A percentile compares a stretch with the other conserved stretches of the same genome.
phyloP scores from a whole-genome alignment of 2,329 filamentous ascomycete species.

The Hirsutella rhossiliensis region DNA sequence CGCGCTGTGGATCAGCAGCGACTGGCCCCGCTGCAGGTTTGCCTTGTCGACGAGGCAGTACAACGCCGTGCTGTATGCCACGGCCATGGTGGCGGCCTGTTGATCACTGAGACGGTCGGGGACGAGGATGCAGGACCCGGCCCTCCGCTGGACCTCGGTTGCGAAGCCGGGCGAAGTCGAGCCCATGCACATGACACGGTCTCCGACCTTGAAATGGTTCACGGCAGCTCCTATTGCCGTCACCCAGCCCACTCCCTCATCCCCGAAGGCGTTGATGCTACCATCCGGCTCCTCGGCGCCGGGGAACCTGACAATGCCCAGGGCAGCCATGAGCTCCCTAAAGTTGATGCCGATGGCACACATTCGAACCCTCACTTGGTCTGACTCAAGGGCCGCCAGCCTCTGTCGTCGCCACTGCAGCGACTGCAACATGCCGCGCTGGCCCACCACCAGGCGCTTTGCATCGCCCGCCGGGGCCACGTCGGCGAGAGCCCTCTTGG shows the following conservation, averaged over 20 bases:
- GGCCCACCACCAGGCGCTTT: neutral
- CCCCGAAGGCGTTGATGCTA: conserved; percentile 4
- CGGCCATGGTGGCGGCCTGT: conserved; percentile 19
- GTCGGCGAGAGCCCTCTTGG: neutral
- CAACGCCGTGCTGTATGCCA: conserved; percentile 19
- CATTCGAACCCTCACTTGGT: neutral
- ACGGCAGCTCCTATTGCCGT: conserved; percentile 11
- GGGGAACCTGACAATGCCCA: conserved; percentile 11
- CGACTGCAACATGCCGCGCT: neutral
- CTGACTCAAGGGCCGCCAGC: neutral
- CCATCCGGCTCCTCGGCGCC: neutral
- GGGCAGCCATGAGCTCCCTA: conserved; percentile 21
- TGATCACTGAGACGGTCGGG: conserved; percentile 20
- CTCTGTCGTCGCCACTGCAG: neutral
- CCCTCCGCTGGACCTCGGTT: conserved; percentile 12
- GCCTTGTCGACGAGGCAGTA: conserved; percentile 4
- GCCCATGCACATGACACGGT: conserved; percentile 11
- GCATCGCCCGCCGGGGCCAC: neutral
- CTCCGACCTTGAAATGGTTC: conserved; percentile 16
- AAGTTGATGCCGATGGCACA: neutral
- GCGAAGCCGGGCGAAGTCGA: conserved; percentile 4
- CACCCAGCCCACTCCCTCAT: conserved; percentile 16
- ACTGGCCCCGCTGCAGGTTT: conserved; percentile 4
- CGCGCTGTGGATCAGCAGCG: conserved; percentile 19
- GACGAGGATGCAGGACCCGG: conserved; percentile 15